Evolutionary conservation across 2,329 filamentous ascomycete genomes (phyloP).

Genomic region (Stachybotrys echinatus): DNA sequence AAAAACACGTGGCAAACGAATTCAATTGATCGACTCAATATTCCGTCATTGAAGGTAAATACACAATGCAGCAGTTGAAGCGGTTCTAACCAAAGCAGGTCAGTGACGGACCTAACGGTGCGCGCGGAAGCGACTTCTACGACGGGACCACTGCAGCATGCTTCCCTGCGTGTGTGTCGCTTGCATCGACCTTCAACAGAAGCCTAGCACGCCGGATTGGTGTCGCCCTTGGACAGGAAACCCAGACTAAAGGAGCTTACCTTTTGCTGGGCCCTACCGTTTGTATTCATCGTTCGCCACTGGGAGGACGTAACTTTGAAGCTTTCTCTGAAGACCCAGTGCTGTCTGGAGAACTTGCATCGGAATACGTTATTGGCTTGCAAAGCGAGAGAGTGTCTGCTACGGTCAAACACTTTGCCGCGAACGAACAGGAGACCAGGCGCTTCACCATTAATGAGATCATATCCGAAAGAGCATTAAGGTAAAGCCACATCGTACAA

Average conservation of each 20-base stretch:
- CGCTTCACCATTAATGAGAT: conserved; percentile 7
- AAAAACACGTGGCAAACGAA: conserved; percentile 3
- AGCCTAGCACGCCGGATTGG: conserved; percentile 51
- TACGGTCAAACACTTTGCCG: conserved; percentile 32
- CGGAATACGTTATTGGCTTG: conserved; percentile 22
- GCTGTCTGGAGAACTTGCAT: conserved; percentile 28
- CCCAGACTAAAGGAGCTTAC: conserved; percentile 56
- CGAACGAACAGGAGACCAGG: conserved; percentile 24
- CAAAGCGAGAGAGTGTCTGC: conserved; percentile 24
- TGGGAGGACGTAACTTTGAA: conserved; percentile 35
- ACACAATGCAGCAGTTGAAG: too few relatives aligned
- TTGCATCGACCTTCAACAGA: conserved; percentile 58
- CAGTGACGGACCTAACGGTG: conserved; percentile 5
- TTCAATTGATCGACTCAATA: not conserved
- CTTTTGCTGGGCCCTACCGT: conserved; percentile 40
- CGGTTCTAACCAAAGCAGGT: too few relatives aligned
- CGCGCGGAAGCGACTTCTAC: conserved; percentile 1
- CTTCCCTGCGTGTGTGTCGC: conserved; percentile 12
- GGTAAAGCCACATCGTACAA: not conserved
- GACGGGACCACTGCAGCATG: conserved; percentile 2
- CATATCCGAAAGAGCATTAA: conserved; percentile 7
- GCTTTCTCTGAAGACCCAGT: conserved; percentile 20
- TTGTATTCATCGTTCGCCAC: conserved; percentile 30
- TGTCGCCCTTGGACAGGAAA: conserved; percentile 48
- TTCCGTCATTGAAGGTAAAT: not conserved